These are phyloP conservation scores for Solanum megistacrolobum DNA, from an alignment of 257 asterid genomes.

Conservation along the genomic window DNA sequence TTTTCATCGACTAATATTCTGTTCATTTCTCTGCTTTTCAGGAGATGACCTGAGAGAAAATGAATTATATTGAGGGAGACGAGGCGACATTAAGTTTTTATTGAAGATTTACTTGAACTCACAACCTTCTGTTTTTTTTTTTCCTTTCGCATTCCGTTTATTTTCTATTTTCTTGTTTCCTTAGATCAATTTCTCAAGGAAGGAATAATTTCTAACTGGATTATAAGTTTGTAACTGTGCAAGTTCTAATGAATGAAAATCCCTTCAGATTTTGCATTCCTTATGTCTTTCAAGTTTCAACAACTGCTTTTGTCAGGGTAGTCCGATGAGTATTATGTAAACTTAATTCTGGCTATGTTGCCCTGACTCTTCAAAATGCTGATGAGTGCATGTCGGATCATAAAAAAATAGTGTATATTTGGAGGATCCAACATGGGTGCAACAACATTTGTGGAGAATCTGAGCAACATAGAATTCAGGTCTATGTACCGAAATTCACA, in stretches of 20 bases:
- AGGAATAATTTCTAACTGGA: neutral
- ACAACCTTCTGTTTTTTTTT: neutral
- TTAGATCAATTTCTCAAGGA: neutral
- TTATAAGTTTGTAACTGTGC: neutral
- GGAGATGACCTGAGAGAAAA: conserved; percentile 1
- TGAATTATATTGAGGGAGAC: neutral
- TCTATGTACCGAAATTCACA: neutral
- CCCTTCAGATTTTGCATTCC: conserved; percentile 1
- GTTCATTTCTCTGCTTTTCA: neutral
- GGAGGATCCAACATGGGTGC: neutral
- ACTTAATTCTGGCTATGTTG: neutral
- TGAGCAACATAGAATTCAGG: neutral
- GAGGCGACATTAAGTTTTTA: neutral
- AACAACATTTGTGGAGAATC: neutral
- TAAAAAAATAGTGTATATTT: neutral
- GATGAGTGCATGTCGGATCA: neutral
- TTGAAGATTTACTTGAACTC: neutral
- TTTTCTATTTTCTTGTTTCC: neutral
- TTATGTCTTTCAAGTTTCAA: neutral
- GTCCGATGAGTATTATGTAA: neutral
- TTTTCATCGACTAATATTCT: neutral
- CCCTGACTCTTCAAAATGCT: neutral
- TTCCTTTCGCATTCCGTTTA: neutral
- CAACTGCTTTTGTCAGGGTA: neutral
- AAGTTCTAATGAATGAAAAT: conserved; percentile 7